Percentiles rank a stretch among this genome's conserved stretches.
Evolutionary conservation across 148 eudicot genomes (phyloP).

Genomic region (Diospyros kaki): DNA sequence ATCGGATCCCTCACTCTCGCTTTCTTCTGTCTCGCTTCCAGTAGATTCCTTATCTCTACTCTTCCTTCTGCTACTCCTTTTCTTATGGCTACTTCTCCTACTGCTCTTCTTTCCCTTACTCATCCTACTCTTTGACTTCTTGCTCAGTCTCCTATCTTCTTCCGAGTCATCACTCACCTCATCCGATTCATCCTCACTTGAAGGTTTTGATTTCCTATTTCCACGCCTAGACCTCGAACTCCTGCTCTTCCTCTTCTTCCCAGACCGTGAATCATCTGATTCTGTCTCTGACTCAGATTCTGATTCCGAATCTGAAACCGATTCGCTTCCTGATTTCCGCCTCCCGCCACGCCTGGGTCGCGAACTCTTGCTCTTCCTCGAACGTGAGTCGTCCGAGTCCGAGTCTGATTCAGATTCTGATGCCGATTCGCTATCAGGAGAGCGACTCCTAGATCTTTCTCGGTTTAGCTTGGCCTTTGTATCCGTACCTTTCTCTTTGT

Average conservation of each 20-base stretch:
- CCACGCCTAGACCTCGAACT: conserved; percentile 34
- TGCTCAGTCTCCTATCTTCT: conserved; percentile 37
- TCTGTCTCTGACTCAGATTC: conserved; percentile 27
- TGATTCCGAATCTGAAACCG: conserved; percentile 21
- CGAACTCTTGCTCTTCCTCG: conserved; percentile 25
- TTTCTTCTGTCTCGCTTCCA: conserved; percentile 23
- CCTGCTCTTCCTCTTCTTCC: conserved; percentile 35
- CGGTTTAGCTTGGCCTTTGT: not conserved
- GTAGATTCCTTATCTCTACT: conserved; percentile 19
- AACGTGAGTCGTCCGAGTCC: conserved; percentile 21
- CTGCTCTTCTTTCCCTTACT: conserved; percentile 30
- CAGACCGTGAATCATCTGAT: conserved; percentile 32
- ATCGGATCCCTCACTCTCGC: conserved; percentile 32
- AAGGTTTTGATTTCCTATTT: conserved; percentile 33
- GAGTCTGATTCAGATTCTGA: conserved; percentile 12
- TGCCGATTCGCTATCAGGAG: not conserved
- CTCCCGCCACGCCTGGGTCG: conserved; percentile 39
- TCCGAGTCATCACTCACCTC: conserved; percentile 41
- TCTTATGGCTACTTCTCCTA: conserved; percentile 30
- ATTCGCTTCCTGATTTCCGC: conserved; percentile 18
- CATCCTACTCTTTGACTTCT: conserved; percentile 26
- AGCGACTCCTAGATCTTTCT: not conserved
- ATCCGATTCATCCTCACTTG: conserved; percentile 31
- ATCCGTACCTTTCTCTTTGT: conserved; percentile 4
- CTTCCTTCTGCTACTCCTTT: conserved; percentile 28